Conservation (phyloP, 345 rosid genomes). For the Litchi chinensis region DNA sequence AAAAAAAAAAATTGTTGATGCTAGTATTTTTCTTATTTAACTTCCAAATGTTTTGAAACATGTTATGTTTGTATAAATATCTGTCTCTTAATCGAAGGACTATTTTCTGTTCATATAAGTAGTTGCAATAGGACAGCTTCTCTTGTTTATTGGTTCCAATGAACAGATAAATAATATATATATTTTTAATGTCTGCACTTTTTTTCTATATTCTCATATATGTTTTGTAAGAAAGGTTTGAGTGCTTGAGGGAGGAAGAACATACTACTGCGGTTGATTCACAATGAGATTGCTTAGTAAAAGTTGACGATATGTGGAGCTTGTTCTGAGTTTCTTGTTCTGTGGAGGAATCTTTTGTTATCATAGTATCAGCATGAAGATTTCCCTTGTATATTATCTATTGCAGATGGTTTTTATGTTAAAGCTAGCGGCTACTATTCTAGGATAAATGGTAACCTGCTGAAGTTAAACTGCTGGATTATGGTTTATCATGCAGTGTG, state of each 20-base stretch:
- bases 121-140: background rate
- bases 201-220: no score
- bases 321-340: background rate
- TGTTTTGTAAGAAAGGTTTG: background rate
- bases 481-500: background rate
- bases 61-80: background rate
- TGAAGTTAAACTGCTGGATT: background rate
- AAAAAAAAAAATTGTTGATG: background rate
- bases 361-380: background rate
- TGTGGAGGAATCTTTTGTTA: background rate
- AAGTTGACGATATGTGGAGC: background rate
- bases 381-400: background rate
- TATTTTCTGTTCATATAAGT: constrained; percentile 2
- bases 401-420: background rate
- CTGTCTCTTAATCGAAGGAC: background rate
- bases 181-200: background rate
- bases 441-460: background rate
- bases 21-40: background rate
- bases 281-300: background rate
- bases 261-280: background rate
- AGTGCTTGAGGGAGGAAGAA: background rate
- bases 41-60: background rate
- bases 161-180: background rate
- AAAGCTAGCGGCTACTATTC: background rate
- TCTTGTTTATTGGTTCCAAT: background rate